These are phyloP conservation scores for Hortiboletus campestris DNA, from an alignment of 768 basidiomycete genomes.

Conservation along the genomic window DNA sequence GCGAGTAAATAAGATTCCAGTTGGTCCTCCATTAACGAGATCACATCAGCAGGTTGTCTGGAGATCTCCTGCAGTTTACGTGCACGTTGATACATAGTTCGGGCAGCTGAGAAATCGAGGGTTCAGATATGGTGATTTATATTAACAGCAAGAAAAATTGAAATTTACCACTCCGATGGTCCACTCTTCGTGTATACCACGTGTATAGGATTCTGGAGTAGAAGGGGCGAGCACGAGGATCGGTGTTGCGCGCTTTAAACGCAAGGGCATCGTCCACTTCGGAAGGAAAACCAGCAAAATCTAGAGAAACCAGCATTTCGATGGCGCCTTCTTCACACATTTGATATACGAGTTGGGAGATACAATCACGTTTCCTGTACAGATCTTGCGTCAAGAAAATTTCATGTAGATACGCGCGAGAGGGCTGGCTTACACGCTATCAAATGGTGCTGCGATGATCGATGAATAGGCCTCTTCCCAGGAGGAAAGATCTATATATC, in stretches of 20 bases:
- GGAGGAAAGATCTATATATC: constrained; percentile 64
- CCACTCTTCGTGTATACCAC: constrained; percentile 85
- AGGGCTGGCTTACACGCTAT: constrained; percentile 64
- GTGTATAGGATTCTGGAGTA: constrained; percentile 93
- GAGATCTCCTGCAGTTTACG: constrained; percentile 61
- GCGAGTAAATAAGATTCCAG: constrained; percentile 81
- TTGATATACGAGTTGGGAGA: constrained; percentile 78
- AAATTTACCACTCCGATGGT: constrained; percentile 85
- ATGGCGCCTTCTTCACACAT: constrained; percentile 92
- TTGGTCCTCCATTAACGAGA: constrained; percentile 60
- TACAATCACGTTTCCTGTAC: constrained; percentile 75
- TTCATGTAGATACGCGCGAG: constrained; percentile 4
- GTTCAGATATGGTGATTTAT: constrained; percentile 20
- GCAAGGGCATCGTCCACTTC: constrained; percentile 87
- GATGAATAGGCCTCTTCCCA: constrained; percentile 89
- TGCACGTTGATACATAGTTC: constrained; percentile 91
- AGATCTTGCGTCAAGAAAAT: constrained; percentile 9
- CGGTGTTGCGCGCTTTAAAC: constrained; percentile 92
- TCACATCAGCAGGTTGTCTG: constrained; percentile 35
- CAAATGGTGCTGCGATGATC: constrained; percentile 70
- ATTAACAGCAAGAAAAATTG: constrained; percentile 9
- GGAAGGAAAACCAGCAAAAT: constrained; percentile 79
- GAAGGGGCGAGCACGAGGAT: constrained; percentile 80
- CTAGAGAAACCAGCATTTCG: constrained; percentile 72
- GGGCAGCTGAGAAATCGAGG: constrained; percentile 59